Base-by-base conservation (phyloP, 441 rosid species). In the Euphorbia corollata region DNA sequence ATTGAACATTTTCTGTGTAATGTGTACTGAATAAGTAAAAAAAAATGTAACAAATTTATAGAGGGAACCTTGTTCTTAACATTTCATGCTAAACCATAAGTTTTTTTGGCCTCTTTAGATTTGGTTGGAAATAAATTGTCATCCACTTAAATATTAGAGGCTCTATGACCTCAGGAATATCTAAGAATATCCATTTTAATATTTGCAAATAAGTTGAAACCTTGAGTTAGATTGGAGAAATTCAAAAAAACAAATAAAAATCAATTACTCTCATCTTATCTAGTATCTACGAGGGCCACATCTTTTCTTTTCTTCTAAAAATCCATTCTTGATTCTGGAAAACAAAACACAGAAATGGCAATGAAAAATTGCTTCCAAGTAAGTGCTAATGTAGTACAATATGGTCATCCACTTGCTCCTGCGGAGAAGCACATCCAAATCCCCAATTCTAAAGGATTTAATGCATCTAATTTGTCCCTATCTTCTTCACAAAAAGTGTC, bases 331-430 rank as follows among this genome's bases (percentile, higher is more conserved):
- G 12, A 54, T 48, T 48, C 18, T 48, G 18, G 23, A n/a, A 54
- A 54, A n/a, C 22, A 19, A 54, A 51, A 66, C 27, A 34, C 47
- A 27, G 32, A 57, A 19, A 82, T 82, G 91, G 86, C 84, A 34
- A 51, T 77, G 81, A 80, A 82, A 71, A 77, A 68, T 63, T 78
- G 84, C 19, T 73, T 84, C 62, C 86, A 81, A 57, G 71, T 83
- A 59, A 75, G 77, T 74, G 47, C 79, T 64, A 65, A 67, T 23
- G 68, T 74, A 50, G 62, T 73, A 50, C 80, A 76, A 65, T 71
- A 78, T 67, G 71, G 67, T 64, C 73, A 53, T 10, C 83, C 75
- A 16, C 54, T 66, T 67, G 68, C 80, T 51, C 64, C 79, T 45
- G 61, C 79, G 1, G 60, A 22, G 1, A 74, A 78, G 32, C 80